A percentile compares a stretch with the other conserved stretches of the same genome.
Conservation (phyloP, 306 rosid genomes). For the Dalbergia cochinchinensis region DNA sequence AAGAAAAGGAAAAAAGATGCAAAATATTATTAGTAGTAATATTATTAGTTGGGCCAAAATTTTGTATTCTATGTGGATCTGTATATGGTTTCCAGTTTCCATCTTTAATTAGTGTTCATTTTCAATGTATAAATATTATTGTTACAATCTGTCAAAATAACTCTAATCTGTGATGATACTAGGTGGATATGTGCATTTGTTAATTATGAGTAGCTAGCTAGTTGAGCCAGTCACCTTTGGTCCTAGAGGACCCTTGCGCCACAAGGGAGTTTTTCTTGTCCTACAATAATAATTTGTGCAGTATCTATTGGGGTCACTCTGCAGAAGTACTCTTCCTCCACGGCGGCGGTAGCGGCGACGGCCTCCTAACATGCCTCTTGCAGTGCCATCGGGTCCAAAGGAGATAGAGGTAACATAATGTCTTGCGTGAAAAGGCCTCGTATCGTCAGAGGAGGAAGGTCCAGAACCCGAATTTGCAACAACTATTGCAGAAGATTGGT, state of each 20-base stretch:
- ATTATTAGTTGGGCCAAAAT: too few species aligned
- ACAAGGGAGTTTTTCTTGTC: conserved; percentile 43
- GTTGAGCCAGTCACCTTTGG: conserved; percentile 26
- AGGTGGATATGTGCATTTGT: not conserved
- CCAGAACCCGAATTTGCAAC: too few species aligned
- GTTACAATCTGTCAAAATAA: too few species aligned
- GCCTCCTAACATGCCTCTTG: not conserved
- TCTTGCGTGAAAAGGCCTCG: not conserved
- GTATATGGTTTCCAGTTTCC: too few species aligned
- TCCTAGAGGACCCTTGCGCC: conserved; percentile 55
- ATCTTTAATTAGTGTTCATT: too few species aligned
- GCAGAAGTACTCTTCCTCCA: not conserved
- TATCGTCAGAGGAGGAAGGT: too few species aligned
- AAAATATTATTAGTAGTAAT: too few species aligned
- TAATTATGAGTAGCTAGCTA: too few species aligned
- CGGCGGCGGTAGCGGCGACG: not conserved
- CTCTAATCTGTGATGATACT: too few species aligned
- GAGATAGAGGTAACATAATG: not conserved
- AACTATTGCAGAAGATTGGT: not conserved
- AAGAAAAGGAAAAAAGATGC: too few species aligned
- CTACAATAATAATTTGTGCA: conserved; percentile 44
- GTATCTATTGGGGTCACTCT: not conserved
- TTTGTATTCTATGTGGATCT: too few species aligned
- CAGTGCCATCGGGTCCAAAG: not conserved
- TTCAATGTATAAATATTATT: too few species aligned